A percentile compares a stretch with the other conserved stretches of the same genome.
Conservation (phyloP, 345 rosid species). For the Raphanus raphanistrum region DNA sequence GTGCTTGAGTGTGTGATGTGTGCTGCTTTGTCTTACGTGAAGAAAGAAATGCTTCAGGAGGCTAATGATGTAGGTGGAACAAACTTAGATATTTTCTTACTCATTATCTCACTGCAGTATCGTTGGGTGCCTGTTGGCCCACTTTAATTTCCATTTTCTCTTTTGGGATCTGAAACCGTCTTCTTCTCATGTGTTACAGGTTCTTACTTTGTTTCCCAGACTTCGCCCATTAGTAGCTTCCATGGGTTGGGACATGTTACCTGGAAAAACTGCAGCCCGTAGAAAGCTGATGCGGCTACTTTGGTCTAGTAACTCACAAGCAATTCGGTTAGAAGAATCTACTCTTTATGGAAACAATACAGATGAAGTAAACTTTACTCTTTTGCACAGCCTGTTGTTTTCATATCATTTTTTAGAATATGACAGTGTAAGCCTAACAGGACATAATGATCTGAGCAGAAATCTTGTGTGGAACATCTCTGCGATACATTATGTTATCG, state of each 20-base stretch:
- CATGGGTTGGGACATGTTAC: slow-evolving; percentile 96
- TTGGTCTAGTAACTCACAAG: slow-evolving; percentile 74
- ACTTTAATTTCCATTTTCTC: slow-evolving; percentile 2
- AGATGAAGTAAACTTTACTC: slow-evolving; percentile 59
- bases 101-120: slow-evolving; percentile 23
- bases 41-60: slow-evolving; percentile 73
- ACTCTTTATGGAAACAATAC: slow-evolving; percentile 59
- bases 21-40: slow-evolving; percentile 64
- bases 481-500: slow-evolving; percentile 82
- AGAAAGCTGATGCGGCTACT: slow-evolving; percentile 77
- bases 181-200: slow-evolving; percentile 46
- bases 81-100: neutral
- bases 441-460: slow-evolving; percentile 52
- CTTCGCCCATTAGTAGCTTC: slow-evolving; percentile 83
- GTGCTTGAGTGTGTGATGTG: slow-evolving; percentile 82
- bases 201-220: slow-evolving; percentile 71
- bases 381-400: slow-evolving; percentile 3
- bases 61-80: slow-evolving; percentile 74
- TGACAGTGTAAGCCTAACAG: slow-evolving; percentile 36
- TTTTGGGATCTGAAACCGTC: slow-evolving; percentile 19
- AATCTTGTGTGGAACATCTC: slow-evolving; percentile 80
- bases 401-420: neutral
- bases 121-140: slow-evolving; percentile 8
- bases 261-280: slow-evolving; percentile 69
- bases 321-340: slow-evolving; percentile 71